Evolutionary conservation across 768 basidiomycete species (phyloP).

Genomic region (Jaapia argillacea): DNA sequence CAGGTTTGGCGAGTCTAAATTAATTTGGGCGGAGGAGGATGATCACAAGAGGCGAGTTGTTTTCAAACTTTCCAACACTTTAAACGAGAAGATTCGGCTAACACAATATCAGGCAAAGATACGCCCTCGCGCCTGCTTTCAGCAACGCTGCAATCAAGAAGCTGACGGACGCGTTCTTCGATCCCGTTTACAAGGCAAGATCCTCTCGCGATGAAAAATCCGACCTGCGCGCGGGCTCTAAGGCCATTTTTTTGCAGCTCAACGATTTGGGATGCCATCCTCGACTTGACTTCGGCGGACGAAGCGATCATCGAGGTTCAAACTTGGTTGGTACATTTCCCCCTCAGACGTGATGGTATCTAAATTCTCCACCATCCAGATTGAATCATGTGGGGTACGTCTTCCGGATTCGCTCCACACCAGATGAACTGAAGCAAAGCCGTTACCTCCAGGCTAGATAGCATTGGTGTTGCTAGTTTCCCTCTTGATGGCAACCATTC

Average conservation of each 20-base stretch:
- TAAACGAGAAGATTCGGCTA: not conserved
- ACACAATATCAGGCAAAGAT: constrained; percentile 33
- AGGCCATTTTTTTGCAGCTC: constrained; percentile 18
- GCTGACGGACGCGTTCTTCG: constrained; percentile 37
- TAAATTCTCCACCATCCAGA: constrained; percentile 11
- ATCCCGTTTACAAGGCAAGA: constrained; percentile 38
- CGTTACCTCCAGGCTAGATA: constrained; percentile 35
- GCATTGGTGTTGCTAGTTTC: constrained; percentile 49
- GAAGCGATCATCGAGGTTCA: constrained; percentile 36
- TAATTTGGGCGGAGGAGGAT: constrained; percentile 32
- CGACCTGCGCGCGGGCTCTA: not conserved
- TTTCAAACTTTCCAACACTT: constrained; percentile 16
- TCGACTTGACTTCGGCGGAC: constrained; percentile 11
- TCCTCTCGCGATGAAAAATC: not conserved
- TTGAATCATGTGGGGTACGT: constrained; percentile 38
- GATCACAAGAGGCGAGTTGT: constrained; percentile 26
- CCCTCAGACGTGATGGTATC: not conserved
- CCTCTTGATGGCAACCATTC: constrained; percentile 37
- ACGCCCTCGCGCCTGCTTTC: constrained; percentile 41
- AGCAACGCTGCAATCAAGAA: constrained; percentile 41
- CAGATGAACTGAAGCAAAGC: not conserved
- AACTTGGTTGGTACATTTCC: constrained; percentile 16
- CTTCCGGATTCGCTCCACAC: constrained; percentile 13
- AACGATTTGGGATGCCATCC: constrained; percentile 23
- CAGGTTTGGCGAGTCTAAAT: constrained; percentile 21